A percentile compares a stretch with the other conserved stretches of the same genome.
Evolutionary conservation across 176 grass and related monocot species (phyloP).

Genomic region (Hordeum marinum): DNA sequence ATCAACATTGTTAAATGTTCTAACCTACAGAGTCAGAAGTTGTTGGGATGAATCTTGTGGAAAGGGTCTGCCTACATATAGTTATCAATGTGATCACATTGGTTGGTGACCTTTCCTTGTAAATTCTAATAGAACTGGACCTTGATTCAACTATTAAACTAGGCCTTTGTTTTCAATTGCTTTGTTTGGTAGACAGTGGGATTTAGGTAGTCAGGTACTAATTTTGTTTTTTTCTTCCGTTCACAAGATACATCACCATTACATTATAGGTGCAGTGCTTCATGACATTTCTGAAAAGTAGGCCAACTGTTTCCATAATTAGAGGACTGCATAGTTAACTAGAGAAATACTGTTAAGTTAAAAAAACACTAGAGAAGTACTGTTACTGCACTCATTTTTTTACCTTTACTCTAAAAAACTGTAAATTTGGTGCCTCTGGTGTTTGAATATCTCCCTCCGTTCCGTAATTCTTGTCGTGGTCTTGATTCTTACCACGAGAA

Average conservation of each 20-base stretch:
- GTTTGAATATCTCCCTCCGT: no score
- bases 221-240: neutral
- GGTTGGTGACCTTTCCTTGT: conserved; percentile 42
- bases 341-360: neutral
- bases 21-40: conserved; percentile 13
- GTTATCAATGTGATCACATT: conserved; percentile 11
- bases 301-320: neutral
- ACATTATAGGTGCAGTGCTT: neutral
- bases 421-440: neutral
- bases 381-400: neutral
- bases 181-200: conserved; percentile 2
- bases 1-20: conserved; percentile 24
- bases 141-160: conserved; percentile 16
- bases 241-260: neutral
- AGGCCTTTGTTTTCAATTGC: neutral
- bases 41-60: conserved; percentile 35
- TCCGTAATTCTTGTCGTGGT: no score
- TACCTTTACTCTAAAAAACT: neutral
- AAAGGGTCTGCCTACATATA: neutral
- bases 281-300: neutral
- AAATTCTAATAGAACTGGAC: conserved; percentile 4
- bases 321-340: neutral
- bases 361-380: neutral
- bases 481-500: no score
- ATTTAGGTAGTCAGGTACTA: conserved; percentile 3